Conservation (phyloP, 176 grass and related monocot species). For the Zea luxurians region DNA sequence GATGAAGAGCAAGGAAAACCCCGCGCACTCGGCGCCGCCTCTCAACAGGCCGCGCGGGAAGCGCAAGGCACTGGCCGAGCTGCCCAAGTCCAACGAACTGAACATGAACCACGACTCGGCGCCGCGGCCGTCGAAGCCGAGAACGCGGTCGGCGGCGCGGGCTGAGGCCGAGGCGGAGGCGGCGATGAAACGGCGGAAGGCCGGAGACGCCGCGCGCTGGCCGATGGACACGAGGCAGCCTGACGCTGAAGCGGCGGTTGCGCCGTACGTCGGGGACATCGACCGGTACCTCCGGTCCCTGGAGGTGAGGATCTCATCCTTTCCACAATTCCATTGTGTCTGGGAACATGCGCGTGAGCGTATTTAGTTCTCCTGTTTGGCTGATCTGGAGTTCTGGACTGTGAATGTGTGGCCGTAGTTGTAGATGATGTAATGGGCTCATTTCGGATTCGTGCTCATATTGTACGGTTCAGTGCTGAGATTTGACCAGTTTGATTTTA, state of each 20-base stretch:
- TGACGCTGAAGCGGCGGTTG: slow-evolving; percentile 20
- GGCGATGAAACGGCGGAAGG: neutral
- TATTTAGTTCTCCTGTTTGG: neutral
- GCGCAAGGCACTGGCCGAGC: slow-evolving; percentile 38
- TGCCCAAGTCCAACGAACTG: neutral
- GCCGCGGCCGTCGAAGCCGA: slow-evolving; percentile 23
- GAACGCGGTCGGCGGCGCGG: slow-evolving; percentile 41
- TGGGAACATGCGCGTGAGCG: neutral
- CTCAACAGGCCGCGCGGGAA: neutral
- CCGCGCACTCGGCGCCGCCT: slow-evolving; percentile 4
- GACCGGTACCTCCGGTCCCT: slow-evolving; percentile 41
- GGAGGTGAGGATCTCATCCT: slow-evolving; percentile 40
- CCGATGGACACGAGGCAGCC: neutral
- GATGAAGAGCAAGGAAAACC: slow-evolving; percentile 34
- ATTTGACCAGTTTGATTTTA: neutral
- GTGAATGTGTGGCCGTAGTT: neutral
- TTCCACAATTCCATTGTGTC: neutral
- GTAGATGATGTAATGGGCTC: neutral
- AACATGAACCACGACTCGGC: neutral
- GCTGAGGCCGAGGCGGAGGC: slow-evolving; percentile 29
- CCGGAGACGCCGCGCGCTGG: neutral
- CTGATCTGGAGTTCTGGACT: neutral
- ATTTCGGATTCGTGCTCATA: neutral
- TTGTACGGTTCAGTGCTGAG: neutral
- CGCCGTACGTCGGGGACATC: slow-evolving; percentile 38